A percentile compares a stretch with the other conserved stretches of the same genome.
Conservation (phyloP, 805 yeast genomes). For the Cyberlindnera maritima region DNA sequence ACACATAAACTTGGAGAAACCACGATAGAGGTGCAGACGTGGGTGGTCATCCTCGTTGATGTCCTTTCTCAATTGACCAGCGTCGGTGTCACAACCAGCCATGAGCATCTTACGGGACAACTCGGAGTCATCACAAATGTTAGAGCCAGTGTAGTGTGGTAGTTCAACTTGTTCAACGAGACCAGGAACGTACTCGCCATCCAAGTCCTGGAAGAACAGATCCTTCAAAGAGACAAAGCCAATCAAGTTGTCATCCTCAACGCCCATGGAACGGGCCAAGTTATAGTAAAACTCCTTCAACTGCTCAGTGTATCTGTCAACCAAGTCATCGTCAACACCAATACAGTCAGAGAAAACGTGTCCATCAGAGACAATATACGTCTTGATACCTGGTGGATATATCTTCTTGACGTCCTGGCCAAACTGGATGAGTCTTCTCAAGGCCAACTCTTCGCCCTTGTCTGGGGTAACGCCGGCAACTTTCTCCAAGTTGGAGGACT, state of each 20-base stretch:
- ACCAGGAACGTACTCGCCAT: slow-evolving; percentile 26
- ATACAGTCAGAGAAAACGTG: slow-evolving; percentile 65
- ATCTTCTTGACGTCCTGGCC: slow-evolving; percentile 33
- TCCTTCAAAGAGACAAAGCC: slow-evolving; percentile 43
- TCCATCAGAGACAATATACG: slow-evolving; percentile 61
- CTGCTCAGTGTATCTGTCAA: slow-evolving; percentile 43
- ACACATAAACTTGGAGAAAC: slow-evolving; percentile 57
- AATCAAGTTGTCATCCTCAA: slow-evolving; percentile 28
- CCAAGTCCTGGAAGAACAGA: slow-evolving; percentile 33
- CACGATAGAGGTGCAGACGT: slow-evolving; percentile 50
- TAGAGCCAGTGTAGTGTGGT: slow-evolving; percentile 37
- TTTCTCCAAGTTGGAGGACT: slow-evolving; percentile 52
- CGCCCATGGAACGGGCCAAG: slow-evolving; percentile 26
- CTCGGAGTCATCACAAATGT: slow-evolving; percentile 37
- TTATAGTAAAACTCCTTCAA: slow-evolving; percentile 40
- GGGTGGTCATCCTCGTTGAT: slow-evolving; percentile 54
- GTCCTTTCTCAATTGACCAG: slow-evolving; percentile 62
- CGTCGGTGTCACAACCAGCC: slow-evolving; percentile 48
- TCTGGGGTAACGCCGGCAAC: slow-evolving; percentile 51
- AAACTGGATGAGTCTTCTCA: slow-evolving; percentile 35
- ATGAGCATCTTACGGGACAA: slow-evolving; percentile 38
- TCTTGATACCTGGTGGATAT: slow-evolving; percentile 53
- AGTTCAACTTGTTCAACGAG: slow-evolving; percentile 31
- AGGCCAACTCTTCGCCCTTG: slow-evolving; percentile 47
- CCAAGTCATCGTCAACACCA: slow-evolving; percentile 56